Evolutionary conservation across 257 asterid species (phyloP), one percentile per base, ranked within the genome.

Genomic region (Rubia yunnanensis): DNA sequence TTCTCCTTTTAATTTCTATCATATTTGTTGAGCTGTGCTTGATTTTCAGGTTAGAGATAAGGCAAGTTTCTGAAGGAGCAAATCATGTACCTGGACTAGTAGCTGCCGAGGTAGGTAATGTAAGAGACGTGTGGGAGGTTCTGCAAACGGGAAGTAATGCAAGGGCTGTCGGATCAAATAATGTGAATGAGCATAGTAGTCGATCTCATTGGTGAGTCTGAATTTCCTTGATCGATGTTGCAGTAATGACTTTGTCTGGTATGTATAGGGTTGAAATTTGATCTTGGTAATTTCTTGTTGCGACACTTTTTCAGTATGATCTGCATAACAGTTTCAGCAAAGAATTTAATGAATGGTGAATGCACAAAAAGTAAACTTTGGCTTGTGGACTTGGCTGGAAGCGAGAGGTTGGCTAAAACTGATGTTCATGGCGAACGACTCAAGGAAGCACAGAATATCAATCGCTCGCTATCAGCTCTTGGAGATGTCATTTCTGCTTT

Each of bases 361-460:
- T 78, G 95, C 89, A 92, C 95, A 48, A 87, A 76, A 76, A 92
- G 98, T 87, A 92, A 92, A 85, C 95, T 92, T 58, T 92, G 98
- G 99, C 97, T 92, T 55, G 97, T 92, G 68, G 99, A 92, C 84
- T 87, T 92, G 80, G 99, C 99, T 1, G 99, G 99, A 58, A 92
- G 99, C 68, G 99, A 92, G 83, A 82, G 99, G 88, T 84, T 92
- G 49, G 95, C 89, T 9, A 89, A 92, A 80, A 92, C 99, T 10
- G 99, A 92, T 27, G 99, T 70, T 70, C 96, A 90, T 73, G 99
- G 99, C 4, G 99, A 92, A 31, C 85, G 99, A 54, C 94, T 92
- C 65, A 92, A 92, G 82, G 99, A 92, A 87, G 99, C 99, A 55
- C 99, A 89, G 78, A 92, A 92, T 69, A 92, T 92, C 69, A 92